Percentiles rank a stretch among this genome's conserved stretches.
These are phyloP conservation scores for Nakazawaea ernobii DNA, from an alignment of 805 yeast species.

Conservation along the genomic window DNA sequence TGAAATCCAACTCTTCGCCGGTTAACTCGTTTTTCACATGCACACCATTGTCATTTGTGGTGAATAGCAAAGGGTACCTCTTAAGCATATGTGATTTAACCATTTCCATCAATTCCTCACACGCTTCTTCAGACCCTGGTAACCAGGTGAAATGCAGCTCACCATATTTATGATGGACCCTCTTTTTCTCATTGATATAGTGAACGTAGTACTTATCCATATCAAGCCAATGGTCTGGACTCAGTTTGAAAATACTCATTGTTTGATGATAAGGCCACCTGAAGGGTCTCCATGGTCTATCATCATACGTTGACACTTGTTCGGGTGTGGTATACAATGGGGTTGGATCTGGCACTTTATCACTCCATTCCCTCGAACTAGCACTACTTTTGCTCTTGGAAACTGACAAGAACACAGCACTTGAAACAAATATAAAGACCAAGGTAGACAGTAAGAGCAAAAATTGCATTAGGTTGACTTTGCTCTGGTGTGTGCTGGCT, in stretches of 20 bases:
- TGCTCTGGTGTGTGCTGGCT: too few species aligned
- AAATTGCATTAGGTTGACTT: too few species aligned
- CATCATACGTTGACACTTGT: constrained; percentile 57
- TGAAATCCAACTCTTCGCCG: constrained; percentile 54
- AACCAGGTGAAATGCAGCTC: constrained; percentile 57
- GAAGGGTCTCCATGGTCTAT: constrained; percentile 77
- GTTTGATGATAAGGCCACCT: constrained; percentile 79
- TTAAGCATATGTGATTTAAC: constrained; percentile 54
- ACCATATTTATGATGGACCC: constrained; percentile 53
- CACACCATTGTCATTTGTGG: constrained; percentile 39
- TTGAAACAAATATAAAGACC: too few species aligned
- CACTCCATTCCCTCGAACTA: too few species aligned
- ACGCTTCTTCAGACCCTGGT: constrained; percentile 57
- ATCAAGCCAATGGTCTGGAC: constrained; percentile 69
- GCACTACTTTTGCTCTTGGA: too few species aligned
- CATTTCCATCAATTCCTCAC: constrained; percentile 55
- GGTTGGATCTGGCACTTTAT: constrained; percentile 36
- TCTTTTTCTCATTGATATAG: constrained; percentile 55
- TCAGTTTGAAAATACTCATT: constrained; percentile 64
- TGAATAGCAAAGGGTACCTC: constrained; percentile 60
- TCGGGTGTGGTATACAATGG: constrained; percentile 64
- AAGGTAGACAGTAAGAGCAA: too few species aligned
- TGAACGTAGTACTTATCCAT: constrained; percentile 72
- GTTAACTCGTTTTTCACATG: constrained; percentile 57
- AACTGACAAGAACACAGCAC: too few species aligned